Conservation (phyloP, 768 basidiomycete species). For the Mycena venus region DNA sequence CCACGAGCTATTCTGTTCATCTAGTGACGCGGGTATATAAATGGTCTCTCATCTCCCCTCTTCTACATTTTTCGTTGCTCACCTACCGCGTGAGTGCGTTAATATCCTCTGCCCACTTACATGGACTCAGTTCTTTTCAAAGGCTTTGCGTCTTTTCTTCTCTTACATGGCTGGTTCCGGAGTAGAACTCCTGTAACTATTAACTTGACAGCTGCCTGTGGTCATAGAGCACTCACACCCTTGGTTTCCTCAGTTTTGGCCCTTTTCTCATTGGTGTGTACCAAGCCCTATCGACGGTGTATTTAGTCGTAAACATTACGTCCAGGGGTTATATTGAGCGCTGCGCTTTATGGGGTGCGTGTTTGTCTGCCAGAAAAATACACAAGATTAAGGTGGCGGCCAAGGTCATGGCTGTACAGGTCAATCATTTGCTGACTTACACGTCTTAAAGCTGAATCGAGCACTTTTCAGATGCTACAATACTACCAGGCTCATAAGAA, state of each 20-base stretch:
- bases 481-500: conserved; percentile 22
- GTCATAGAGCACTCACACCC: neutral
- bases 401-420: conserved; percentile 18
- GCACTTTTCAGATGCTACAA: conserved; percentile 12
- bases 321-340: conserved; percentile 29
- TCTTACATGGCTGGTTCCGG: conserved; percentile 27
- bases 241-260: conserved; percentile 28
- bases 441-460: neutral
- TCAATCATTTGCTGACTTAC: neutral
- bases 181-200: conserved; percentile 29
- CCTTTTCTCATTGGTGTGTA: conserved; percentile 26
- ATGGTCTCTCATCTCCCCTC: too few relatives aligned
- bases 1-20: too few relatives aligned
- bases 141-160: neutral
- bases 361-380: neutral
- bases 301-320: too few relatives aligned
- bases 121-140: too few relatives aligned
- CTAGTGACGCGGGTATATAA: too few relatives aligned
- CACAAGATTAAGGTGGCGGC: neutral
- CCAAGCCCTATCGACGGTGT: too few relatives aligned
- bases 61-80: too few relatives aligned
- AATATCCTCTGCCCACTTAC: too few relatives aligned
- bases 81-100: too few relatives aligned
- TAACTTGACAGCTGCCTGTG: neutral
- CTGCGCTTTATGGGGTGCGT: conserved; percentile 18